Evolutionary conservation across 225 moss, liverwort and hornwort species (phyloP), one percentile per base, ranked within the genome.

Genomic region (Pseudoscleropodium purum): DNA sequence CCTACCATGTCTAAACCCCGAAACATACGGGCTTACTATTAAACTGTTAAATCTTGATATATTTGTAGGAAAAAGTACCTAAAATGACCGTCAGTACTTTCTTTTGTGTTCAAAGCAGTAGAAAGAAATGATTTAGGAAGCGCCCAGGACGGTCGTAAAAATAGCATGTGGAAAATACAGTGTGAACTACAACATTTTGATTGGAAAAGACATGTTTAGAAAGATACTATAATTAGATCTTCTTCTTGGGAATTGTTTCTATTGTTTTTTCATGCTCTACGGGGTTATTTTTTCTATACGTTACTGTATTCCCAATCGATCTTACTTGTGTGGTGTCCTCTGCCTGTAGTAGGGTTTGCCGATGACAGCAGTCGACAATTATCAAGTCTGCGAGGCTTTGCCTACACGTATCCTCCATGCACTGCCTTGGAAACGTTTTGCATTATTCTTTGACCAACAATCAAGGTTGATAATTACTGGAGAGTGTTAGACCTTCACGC

Each of bases 371-470:
- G 77, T 93, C 89, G 95, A 97, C 91, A 93, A 94, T 80, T 97
- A 95, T 92, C 89, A 95, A 90, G 90, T 92, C 82, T 96, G 96
- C 87, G 93, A 97, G 90, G 94, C 92, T 89, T 95, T 99, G 87
- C 94, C 97, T 82, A 96, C 97, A 75, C 99, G 97, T 99, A 99
- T 99, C 97, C 96, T 96, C 57, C 89, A 80, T 81, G 79, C 79
- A 65, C 57, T 66, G 57, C 79, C 59, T 82, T 61, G 83, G 41
- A 56, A 56, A 57, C 51, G 6, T 86, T 79, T 79, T 88, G 76
- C 88, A 73, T 65, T 60, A 62, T 75, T 86, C 36, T 68, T 78
- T 87, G 21, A 78, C 45, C 81, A 74, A 63, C n/a, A 62, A 79
- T 90, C 75, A 87, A 51, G 81, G 45, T 86, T 85, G 81, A 87